Conservation (phyloP, 805 yeast species). For the Candida manassasensis region DNA sequence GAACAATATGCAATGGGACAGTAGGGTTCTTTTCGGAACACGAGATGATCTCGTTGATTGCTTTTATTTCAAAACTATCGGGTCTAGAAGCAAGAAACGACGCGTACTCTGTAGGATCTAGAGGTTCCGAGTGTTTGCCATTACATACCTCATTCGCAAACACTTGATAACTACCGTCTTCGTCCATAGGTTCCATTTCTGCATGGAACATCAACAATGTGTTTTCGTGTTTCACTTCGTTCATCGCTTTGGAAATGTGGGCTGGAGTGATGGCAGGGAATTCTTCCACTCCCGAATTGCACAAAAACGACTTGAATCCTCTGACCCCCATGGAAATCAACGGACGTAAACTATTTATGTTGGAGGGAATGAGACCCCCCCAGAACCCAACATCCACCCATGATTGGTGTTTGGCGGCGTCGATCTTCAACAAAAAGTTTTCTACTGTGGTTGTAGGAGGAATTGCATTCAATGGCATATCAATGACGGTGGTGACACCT, state of each 20-base stretch:
- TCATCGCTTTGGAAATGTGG: constrained; percentile 67
- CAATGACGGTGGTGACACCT: constrained; percentile 93
- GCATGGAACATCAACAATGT: constrained; percentile 91
- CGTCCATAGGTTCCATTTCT: constrained; percentile 61
- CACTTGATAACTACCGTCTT: constrained; percentile 28
- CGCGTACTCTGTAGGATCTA: constrained; percentile 62
- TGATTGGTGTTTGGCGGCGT: constrained; percentile 74
- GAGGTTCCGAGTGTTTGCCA: constrained; percentile 21
- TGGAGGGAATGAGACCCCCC: constrained; percentile 91
- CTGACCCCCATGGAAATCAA: constrained; percentile 82
- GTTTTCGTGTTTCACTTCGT: constrained; percentile 51
- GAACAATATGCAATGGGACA: constrained; percentile 82
- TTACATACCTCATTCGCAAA: too few species aligned
- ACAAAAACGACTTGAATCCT: constrained; percentile 89
- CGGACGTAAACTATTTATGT: constrained; percentile 64
- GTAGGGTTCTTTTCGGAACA: constrained; percentile 55
- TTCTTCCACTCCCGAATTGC: constrained; percentile 95
- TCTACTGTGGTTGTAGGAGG: constrained; percentile 90
- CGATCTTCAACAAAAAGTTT: constrained; percentile 68
- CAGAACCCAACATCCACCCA: constrained; percentile 96
- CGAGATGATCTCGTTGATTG: constrained; percentile 66
- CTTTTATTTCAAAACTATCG: constrained; percentile 80
- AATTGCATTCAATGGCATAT: constrained; percentile 93
- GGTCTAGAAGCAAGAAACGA: constrained; percentile 84
- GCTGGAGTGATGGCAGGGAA: constrained; percentile 74